These are phyloP conservation scores for Nakataea oryzae DNA, from an alignment of 2,329 filamentous ascomycete species.

Conservation along the genomic window DNA sequence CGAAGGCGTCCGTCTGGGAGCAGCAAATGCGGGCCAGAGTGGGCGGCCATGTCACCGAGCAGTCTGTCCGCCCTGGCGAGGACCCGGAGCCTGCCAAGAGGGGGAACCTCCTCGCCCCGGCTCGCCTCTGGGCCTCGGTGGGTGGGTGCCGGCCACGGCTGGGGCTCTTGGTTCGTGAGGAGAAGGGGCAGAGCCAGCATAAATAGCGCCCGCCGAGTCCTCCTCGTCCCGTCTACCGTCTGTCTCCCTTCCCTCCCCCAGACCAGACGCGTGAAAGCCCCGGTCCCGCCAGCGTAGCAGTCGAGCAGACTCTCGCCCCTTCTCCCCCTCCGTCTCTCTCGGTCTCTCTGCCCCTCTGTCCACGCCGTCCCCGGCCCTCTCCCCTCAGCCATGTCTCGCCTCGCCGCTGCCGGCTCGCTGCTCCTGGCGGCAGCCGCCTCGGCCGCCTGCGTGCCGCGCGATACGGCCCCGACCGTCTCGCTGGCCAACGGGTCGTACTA, in stretches of 20 bases:
- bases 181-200: background rate
- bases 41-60: background rate
- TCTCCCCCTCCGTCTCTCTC: too few species aligned
- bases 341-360: too few species aligned
- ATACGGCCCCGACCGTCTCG: slow-evolving; percentile 3
- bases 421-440: background rate
- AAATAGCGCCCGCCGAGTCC: background rate
- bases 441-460: background rate
- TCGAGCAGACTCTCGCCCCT: too few species aligned
- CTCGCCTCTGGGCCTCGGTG: too few species aligned
- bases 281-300: too few species aligned
- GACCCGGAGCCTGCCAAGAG: background rate
- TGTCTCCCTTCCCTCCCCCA: too few species aligned
- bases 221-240: too few species aligned
- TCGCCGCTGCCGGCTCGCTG: background rate
- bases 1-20: background rate
- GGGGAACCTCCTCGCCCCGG: background rate
- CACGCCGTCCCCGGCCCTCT: too few species aligned
- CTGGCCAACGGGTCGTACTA: slow-evolving; percentile 25
- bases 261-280: too few species aligned
- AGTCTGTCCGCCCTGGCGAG: background rate
- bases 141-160: background rate
- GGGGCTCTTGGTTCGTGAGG: background rate
- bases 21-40: background rate
- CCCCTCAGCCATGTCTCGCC: background rate